phyloP scores from a whole-genome alignment of 2,329 filamentous ascomycete genomes.

The Colletotrichum kahawae region DNA sequence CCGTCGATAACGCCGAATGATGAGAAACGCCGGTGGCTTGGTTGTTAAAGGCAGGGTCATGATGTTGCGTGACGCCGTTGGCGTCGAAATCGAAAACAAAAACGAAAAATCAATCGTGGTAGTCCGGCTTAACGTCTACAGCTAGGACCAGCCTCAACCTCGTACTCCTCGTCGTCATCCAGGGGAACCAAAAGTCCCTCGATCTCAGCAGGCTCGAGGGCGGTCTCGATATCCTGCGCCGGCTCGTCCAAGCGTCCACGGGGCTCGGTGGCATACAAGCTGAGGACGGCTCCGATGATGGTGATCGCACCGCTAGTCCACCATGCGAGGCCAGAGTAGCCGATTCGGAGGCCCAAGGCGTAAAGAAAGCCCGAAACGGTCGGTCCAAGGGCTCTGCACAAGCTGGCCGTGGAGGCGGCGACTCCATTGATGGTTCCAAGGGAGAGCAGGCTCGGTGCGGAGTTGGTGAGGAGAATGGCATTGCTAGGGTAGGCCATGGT shows the following conservation, averaged over 20 bases:
- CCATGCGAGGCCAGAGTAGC: slow-evolving; percentile 90
- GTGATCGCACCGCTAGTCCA: slow-evolving; percentile 86
- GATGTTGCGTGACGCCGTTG: neutral
- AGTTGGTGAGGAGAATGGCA: slow-evolving; percentile 87
- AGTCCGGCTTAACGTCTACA: neutral
- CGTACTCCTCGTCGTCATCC: neutral
- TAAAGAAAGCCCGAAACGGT: slow-evolving; percentile 88
- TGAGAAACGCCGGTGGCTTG: slow-evolving; percentile 10
- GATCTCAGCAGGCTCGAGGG: slow-evolving; percentile 26
- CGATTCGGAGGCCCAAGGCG: slow-evolving; percentile 76
- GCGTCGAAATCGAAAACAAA: neutral
- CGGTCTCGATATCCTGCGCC: slow-evolving; percentile 44
- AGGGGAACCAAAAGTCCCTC: slow-evolving; percentile 6
- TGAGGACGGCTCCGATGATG: slow-evolving; percentile 74
- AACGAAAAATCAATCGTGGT: neutral
- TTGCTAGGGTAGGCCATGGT: slow-evolving; percentile 92
- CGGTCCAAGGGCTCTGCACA: slow-evolving; percentile 87
- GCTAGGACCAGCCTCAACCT: slow-evolving; percentile 10
- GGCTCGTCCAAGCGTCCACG: slow-evolving; percentile 48
- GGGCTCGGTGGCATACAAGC: slow-evolving; percentile 75
- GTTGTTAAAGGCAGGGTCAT: neutral
- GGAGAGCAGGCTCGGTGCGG: slow-evolving; percentile 81
- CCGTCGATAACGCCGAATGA: slow-evolving; percentile 23
- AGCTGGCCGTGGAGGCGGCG: slow-evolving; percentile 87
- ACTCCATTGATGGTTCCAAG: slow-evolving; percentile 93